Evolutionary conservation across 1,139 yeast species (phyloP).

Genomic region (Yamadazyma diospyri): DNA sequence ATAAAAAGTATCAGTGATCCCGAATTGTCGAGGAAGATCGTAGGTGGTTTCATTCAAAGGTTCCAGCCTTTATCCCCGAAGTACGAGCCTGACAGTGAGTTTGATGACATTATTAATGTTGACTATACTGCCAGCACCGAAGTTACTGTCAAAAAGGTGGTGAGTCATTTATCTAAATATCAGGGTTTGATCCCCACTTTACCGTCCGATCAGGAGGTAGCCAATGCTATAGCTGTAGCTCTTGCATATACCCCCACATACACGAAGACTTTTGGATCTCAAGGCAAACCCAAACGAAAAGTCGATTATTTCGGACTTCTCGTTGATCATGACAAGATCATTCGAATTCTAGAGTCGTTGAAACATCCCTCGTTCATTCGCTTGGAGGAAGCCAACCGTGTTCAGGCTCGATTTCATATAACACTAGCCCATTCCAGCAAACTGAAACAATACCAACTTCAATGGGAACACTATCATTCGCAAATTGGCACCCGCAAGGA

Average conservation of each 20-base stretch:
- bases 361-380: slow-evolving; percentile 25
- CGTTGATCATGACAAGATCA: slow-evolving; percentile 13
- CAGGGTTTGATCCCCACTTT: slow-evolving; percentile 41
- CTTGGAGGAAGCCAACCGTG: slow-evolving; percentile 27
- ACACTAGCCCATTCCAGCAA: slow-evolving; percentile 62
- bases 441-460: slow-evolving; percentile 19
- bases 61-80: slow-evolving; percentile 55
- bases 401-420: slow-evolving; percentile 68
- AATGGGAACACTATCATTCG: slow-evolving; percentile 22
- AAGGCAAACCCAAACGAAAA: slow-evolving; percentile 11
- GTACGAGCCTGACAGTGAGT: slow-evolving; percentile 58
- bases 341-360: slow-evolving; percentile 8
- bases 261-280: slow-evolving; percentile 33
- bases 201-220: slow-evolving; percentile 42
- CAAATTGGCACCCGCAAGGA: slow-evolving; percentile 11
- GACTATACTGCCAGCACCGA: slow-evolving; percentile 44
- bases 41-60: slow-evolving; percentile 70
- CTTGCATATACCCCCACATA: slow-evolving; percentile 49
- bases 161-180: slow-evolving; percentile 28
- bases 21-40: slow-evolving; percentile 50
- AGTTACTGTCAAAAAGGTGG: slow-evolving; percentile 46
- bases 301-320: slow-evolving; percentile 29
- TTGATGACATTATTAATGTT: slow-evolving; percentile 63
- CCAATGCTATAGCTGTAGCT: slow-evolving; percentile 46
- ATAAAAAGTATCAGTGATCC: slow-evolving; percentile 52